Base-by-base conservation (phyloP, 106 monocot genomes). In the Apostasia ramifera region DNA sequence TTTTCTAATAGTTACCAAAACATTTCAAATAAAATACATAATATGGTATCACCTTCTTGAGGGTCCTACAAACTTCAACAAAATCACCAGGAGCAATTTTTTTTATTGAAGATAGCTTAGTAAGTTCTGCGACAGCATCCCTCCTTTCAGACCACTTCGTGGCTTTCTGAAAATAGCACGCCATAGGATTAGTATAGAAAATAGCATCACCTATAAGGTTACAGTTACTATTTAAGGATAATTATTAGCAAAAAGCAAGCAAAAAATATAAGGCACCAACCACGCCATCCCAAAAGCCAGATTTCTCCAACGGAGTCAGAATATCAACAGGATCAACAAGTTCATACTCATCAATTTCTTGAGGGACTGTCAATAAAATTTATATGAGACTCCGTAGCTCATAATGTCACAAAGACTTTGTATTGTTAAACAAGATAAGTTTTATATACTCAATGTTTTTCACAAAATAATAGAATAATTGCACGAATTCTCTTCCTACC, bases 221-320 rank as follows among this genome's bases (percentile, higher is more conserved):
- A 12, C 40, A 44, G 47, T n/a, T 44, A 11, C 13, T 1, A 47
- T 43, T 53, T 26, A 8, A 11, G 46, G 13, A 12, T 40, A 40
- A 59, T 45, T 14, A 51, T 10, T 26, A 57, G 56, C 62, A 2
- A 49, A 56, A 44, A 42, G 37, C 3, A 48, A 68, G 49, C 14
- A 66, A 61, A 2, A 42, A 10, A 42, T 26, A 69, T 8, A 78
- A 69, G 64, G 38, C 40, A 85, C 92, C 75, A 64, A 99, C 98
- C 89, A 99, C 98, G 76, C 98, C 98, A 63, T 93, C 98, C 98
- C 98, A 99, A 79, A 99, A 99, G 47, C 98, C 98, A 63, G 98
- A 83, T 57, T 93, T 93, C 3, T 99, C 98, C 76, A 99, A 72
- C 44, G 98, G 98, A 40, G 66, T 78, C 63, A 99, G 73, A 52